Evolutionary conservation across 192 early-diverging fungal species (phyloP), one percentile per base, ranked within the genome.

Genomic region (Mortierella alpina): DNA sequence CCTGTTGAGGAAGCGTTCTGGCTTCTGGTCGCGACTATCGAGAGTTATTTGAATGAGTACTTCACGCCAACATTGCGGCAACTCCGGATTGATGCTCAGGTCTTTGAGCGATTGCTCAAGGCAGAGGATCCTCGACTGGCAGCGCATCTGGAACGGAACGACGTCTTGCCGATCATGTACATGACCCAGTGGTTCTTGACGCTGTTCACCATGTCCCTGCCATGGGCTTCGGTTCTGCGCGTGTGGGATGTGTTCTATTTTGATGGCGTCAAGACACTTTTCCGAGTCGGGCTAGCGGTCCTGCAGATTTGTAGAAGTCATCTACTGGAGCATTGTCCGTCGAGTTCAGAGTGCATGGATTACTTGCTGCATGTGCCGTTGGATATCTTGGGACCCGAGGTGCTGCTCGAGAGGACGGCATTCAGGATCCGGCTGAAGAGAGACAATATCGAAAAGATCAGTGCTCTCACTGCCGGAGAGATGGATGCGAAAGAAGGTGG

Each of bases 141-240:
- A 6, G 82, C 81, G 20, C 92, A 96, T 62, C 72, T 97, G 78
- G 88, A 89, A 70, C 73, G 73, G 45, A 91, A 96, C 63, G 93
- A 93, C 45, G 89, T 96, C 18, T 77, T 85, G n/a, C 95, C 95
- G 11, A 79, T 97, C 48, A 96, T 93, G 92, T 99, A 95, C 55
- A 92, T 95, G 17, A 92, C 97, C 6, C 91, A 94, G 31, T 99
- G 97, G 97, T 97, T 97, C 60, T 77, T 99, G 82, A 96, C 96
- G 0, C 76, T 94, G 12, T 99, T 94, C 67, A 98, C 96, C 5
- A 84, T 92, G 83, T 86, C 93, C 7, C 78, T 97, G 53, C 96
- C 96, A 15, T 98, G 97, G 97, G 82, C 88, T 7, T 88, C 95
- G 3, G 95, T 93, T 4, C 86, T 98, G 31, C 84, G 97, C 8